A percentile compares a stretch with the other conserved stretches of the same genome.
Conservation (phyloP, 1,284 basidiomycete genomes). For the Coniophora puteana region DNA sequence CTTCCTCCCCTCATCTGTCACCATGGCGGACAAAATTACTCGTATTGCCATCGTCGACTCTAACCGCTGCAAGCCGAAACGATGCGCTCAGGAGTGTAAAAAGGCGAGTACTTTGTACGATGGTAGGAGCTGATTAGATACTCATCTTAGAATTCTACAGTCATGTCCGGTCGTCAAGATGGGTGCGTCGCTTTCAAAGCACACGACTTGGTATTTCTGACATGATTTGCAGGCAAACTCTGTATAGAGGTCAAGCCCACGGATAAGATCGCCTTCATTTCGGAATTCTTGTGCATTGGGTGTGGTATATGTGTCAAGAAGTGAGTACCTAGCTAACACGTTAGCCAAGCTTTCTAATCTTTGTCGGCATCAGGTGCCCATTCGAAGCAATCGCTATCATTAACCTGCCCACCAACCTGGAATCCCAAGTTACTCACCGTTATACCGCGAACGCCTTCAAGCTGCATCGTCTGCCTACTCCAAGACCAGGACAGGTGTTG, state of each 20-base stretch:
- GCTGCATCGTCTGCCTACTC: conserved; percentile 93
- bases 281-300: conserved; percentile 94
- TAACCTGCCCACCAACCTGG: conserved; percentile 94
- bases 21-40: conserved; percentile 88
- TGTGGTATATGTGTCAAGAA: conserved; percentile 99
- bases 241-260: conserved; percentile 95
- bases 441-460: conserved; percentile 98
- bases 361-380: conserved; percentile 66
- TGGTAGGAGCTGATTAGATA: conserved; percentile 2
- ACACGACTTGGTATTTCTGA: background rate
- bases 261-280: conserved; percentile 97
- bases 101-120: conserved; percentile 48
- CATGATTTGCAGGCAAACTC: conserved; percentile 67
- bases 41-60: conserved; percentile 93
- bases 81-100: conserved; percentile 91
- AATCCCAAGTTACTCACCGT: conserved; percentile 92
- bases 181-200: conserved; percentile 52
- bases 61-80: conserved; percentile 92
- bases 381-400: conserved; percentile 98
- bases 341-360: conserved; percentile 10
- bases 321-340: conserved; percentile 42
- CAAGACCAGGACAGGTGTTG: conserved; percentile 92
- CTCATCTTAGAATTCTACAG: conserved; percentile 35
- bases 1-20: conserved; percentile 6
- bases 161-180: conserved; percentile 98